Evolutionary conservation across 768 basidiomycete genomes (phyloP), one percentile per base, ranked within the genome.

Genomic region (Plicaturopsis crispa): DNA sequence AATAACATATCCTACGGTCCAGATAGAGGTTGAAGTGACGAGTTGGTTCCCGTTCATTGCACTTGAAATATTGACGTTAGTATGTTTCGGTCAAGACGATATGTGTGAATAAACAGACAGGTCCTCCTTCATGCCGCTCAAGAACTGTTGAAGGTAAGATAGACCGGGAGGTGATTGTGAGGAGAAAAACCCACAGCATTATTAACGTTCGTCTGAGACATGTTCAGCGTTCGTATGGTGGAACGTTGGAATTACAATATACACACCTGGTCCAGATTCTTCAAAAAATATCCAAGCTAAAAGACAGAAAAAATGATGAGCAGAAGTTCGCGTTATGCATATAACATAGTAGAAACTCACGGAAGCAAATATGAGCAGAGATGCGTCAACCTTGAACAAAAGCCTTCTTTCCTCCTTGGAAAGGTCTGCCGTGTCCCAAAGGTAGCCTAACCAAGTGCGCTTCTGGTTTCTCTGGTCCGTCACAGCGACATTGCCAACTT

Each of bases 211-310:
- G n/a, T n/a, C n/a, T n/a, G n/a, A n/a, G n/a, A n/a, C n/a, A n/a
- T n/a, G n/a, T n/a, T n/a, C n/a, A n/a, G n/a, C n/a, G n/a, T n/a
- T n/a, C n/a, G n/a, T n/a, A n/a, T n/a, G n/a, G n/a, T n/a, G n/a
- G n/a, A n/a, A n/a, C n/a, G n/a, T n/a, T n/a, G 2, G 13, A 20
- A 4, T 8, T 24, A 30, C 3, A 18, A 5, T n/a, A 11, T 28
- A 32, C 42, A 1, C 22, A 48, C 47, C 43, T 48, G 47, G 38
- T 48, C 47, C n/a, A 48, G 35, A 39, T 48, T 48, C 47, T 48
- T 48, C 35, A 48, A 44, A 36, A 48, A 48, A 40, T 48, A 48
- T 6, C 47, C 47, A 31, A 48, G 24, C 47, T 48, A 13, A 5
- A 31, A 21, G 24, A 13, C n/a, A n/a, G n/a, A 8, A 18, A 8